Evolutionary conservation across 331 rosid genomes (phyloP).

Genomic region (Cydonia oblonga): DNA sequence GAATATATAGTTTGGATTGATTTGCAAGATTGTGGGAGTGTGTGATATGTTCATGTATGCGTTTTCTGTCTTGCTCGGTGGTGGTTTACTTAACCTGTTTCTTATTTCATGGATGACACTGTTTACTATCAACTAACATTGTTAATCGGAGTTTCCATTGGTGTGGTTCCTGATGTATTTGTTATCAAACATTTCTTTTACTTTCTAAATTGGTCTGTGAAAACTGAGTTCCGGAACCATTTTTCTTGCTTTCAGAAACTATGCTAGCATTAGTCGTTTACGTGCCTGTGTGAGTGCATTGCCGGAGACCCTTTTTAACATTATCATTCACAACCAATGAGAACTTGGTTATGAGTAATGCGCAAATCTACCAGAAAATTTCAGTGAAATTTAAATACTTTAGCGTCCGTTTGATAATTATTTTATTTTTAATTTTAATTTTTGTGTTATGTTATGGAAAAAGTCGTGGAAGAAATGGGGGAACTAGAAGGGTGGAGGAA

Average conservation of each 20-base stretch:
- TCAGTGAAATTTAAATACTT: too few relatives aligned
- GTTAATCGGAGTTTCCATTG: not conserved
- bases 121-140: conserved; percentile 21
- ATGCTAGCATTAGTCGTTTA: not conserved
- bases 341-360: not conserved
- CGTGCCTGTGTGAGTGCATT: not conserved
- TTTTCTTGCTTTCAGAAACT: not conserved
- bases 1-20: conserved; percentile 25
- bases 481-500: too few relatives aligned
- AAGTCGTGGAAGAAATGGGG: too few relatives aligned
- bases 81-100: conserved; percentile 28
- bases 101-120: conserved; percentile 21
- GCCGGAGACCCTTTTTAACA: not conserved
- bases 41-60: conserved; percentile 27
- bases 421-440: too few relatives aligned
- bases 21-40: conserved; percentile 21
- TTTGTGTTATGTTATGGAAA: not conserved
- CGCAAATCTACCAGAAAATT: not conserved
- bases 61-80: conserved; percentile 14
- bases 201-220: not conserved
- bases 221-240: not conserved
- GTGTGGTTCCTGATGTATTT: conserved; percentile 11
- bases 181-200: not conserved
- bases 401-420: not conserved
- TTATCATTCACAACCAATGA: not conserved